Base-by-base conservation (phyloP, 805 yeast genomes). In the Hanseniaspora thailandica region DNA sequence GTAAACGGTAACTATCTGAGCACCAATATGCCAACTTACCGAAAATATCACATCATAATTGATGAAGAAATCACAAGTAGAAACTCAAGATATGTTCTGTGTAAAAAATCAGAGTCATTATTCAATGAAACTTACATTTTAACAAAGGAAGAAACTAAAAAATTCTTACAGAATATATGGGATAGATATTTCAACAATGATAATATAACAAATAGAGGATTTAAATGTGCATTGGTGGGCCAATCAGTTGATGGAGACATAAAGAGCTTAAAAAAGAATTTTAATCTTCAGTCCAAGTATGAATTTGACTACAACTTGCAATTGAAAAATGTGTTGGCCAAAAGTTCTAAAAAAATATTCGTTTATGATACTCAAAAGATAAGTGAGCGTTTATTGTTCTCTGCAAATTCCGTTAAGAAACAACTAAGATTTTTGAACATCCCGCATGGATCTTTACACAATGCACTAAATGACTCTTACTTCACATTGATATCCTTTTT, bases 401-500 rank as follows among this genome's bases (percentile, higher is more conserved):
- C 25, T 30, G 39, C 47, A 4, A 20, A 23, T 5, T 50, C 54
- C 3, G 54, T 50, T 5, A 50, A 50, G n/a, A 50, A 43, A 35
- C 54, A 50, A n/a, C 66, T 81, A 17, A 63, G 75, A 39, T 61
- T 71, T 46, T 65, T 77, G 47, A 67, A 69, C 26, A 70, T 82
- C 5, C 84, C 85, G 1, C 79, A 78, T 60, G 73, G 80, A 0
- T 72, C 70, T 57, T 66, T 82, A 45, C 88, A 82, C 62, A 82
- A 82, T 61, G 88, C 84, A 1, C 85, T 81, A 2, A 82, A 82
- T 60, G 89, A 82, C 63, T 78, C 86, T 6, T 77, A 79, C 59
- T 80, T 72, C 57, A 82, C 88, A 0, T 63, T 82, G 45, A 54
- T 75, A 30, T 68, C 76, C n/a, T 72, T 76, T 9, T 56, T 80